These are phyloP conservation scores for Hemileccinum impolitum DNA, from an alignment of 768 basidiomycete species.

Conservation along the genomic window DNA sequence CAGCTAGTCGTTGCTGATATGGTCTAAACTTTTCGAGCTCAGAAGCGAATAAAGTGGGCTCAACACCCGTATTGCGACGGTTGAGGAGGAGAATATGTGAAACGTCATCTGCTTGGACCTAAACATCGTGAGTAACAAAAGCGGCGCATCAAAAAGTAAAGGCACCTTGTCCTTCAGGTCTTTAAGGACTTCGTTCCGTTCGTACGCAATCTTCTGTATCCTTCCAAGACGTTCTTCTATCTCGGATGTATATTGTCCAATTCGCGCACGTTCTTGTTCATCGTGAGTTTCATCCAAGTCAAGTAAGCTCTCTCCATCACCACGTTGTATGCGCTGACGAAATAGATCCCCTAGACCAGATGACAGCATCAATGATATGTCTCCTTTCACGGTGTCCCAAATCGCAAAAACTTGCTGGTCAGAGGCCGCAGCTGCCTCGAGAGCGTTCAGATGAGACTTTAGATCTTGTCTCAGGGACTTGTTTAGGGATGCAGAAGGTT, in stretches of 20 bases:
- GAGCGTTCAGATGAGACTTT: constrained; percentile 65
- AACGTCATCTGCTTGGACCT: constrained; percentile 96
- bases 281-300: constrained; percentile 76
- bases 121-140: neutral
- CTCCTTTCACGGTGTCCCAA: constrained; percentile 67
- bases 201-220: constrained; percentile 78
- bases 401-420: constrained; percentile 72
- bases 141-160: neutral
- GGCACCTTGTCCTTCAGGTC: constrained; percentile 94
- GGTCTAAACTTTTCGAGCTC: constrained; percentile 96
- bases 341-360: constrained; percentile 63
- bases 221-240: constrained; percentile 77
- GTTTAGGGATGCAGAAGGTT: constrained; percentile 71
- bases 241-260: constrained; percentile 61
- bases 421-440: constrained; percentile 74
- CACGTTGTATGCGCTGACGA: constrained; percentile 45
- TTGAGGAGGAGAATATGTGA: constrained; percentile 92
- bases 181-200: constrained; percentile 82
- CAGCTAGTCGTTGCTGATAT: constrained; percentile 77
- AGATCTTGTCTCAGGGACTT: constrained; percentile 73
- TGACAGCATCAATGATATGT: constrained; percentile 61
- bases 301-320: constrained; percentile 45
- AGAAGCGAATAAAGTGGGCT: constrained; percentile 84
- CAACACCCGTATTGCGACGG: constrained; percentile 76
- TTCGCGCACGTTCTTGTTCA: constrained; percentile 63